Conservation (phyloP, 192 early-diverging fungal genomes). For the Kickxella alabastrina region DNA sequence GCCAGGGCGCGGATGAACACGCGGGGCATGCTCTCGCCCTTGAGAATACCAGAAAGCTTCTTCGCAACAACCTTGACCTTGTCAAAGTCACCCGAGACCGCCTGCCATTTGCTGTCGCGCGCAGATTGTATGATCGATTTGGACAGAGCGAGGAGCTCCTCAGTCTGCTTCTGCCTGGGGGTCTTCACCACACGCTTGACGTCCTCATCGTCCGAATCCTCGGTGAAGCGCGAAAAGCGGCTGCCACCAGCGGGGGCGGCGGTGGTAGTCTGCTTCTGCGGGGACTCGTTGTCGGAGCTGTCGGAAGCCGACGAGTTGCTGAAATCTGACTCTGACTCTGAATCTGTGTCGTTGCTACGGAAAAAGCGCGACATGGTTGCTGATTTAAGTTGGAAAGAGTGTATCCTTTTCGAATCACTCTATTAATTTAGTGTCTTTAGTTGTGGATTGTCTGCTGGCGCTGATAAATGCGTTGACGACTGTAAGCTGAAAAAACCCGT, state of each 20-base stretch:
- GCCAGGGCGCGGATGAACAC: conserved; percentile 50
- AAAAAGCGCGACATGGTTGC: conserved; percentile 85
- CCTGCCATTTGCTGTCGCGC: conserved; percentile 88
- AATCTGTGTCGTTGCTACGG: conserved; percentile 60
- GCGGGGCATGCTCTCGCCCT: conserved; percentile 24
- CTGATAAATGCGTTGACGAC: no score
- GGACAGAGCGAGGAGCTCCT: conserved; percentile 70
- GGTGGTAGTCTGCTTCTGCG: conserved; percentile 44
- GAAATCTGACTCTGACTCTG: conserved; percentile 62
- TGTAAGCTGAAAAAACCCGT: no score
- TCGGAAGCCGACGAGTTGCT: conserved; percentile 59
- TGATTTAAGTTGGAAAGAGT: not conserved
- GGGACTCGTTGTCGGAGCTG: conserved; percentile 54
- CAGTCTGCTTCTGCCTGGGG: conserved; percentile 74
- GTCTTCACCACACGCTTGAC: conserved; percentile 73
- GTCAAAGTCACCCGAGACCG: conserved; percentile 69
- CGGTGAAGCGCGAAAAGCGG: conserved; percentile 38
- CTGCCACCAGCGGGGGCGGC: conserved; percentile 29
- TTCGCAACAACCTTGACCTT: conserved; percentile 66
- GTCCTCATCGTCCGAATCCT: conserved; percentile 63
- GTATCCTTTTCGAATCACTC: no score
- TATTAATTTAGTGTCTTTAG: no score
- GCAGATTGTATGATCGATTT: conserved; percentile 66
- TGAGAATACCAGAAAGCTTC: conserved; percentile 52
- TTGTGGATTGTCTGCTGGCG: not conserved